Evolutionary conservation across 768 basidiomycete genomes (phyloP).

Genomic region (Thelephora aurantiotincta): DNA sequence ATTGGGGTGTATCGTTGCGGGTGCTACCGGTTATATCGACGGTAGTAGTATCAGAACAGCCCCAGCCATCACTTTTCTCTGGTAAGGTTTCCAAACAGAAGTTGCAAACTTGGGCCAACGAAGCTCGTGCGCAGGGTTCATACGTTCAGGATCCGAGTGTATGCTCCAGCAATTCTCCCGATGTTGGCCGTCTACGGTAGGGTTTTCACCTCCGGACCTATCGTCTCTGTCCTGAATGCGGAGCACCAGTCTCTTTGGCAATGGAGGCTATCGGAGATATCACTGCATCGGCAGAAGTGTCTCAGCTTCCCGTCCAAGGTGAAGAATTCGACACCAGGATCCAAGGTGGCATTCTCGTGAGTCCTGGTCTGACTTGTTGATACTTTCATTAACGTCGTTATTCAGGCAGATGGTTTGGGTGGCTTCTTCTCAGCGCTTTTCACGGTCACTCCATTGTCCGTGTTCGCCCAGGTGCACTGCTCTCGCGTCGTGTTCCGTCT

Average conservation of each 20-base stretch:
- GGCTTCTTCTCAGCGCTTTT: slow-evolving; percentile 71
- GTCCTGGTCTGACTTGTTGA: slow-evolving; percentile 7
- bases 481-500: not conserved
- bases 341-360: slow-evolving; percentile 66
- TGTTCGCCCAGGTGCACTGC: slow-evolving; percentile 48
- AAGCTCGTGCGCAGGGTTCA: slow-evolving; percentile 35
- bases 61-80: slow-evolving; percentile 73
- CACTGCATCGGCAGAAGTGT: slow-evolving; percentile 74
- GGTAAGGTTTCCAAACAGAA: slow-evolving; percentile 21
- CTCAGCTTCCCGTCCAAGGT: slow-evolving; percentile 58
- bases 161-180: slow-evolving; percentile 53
- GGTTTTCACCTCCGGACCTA: not conserved
- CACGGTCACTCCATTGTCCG: slow-evolving; percentile 69
- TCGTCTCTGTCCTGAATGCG: not conserved
- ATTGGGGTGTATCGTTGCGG: slow-evolving; percentile 75
- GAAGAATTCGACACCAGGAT: slow-evolving; percentile 69
- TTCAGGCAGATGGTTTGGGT: slow-evolving; percentile 61
- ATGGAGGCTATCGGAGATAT: slow-evolving; percentile 85
- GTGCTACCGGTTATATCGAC: slow-evolving; percentile 67
- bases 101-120: not conserved
- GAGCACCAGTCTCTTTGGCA: slow-evolving; percentile 42
- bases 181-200: slow-evolving; percentile 46
- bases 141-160: slow-evolving; percentile 63
- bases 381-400: not conserved
- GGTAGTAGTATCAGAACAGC: slow-evolving; percentile 46